Evolutionary conservation across 2,329 filamentous ascomycete genomes (phyloP), one percentile per base, ranked within the genome.

Genomic region (Cucurbitaria berberidis): DNA sequence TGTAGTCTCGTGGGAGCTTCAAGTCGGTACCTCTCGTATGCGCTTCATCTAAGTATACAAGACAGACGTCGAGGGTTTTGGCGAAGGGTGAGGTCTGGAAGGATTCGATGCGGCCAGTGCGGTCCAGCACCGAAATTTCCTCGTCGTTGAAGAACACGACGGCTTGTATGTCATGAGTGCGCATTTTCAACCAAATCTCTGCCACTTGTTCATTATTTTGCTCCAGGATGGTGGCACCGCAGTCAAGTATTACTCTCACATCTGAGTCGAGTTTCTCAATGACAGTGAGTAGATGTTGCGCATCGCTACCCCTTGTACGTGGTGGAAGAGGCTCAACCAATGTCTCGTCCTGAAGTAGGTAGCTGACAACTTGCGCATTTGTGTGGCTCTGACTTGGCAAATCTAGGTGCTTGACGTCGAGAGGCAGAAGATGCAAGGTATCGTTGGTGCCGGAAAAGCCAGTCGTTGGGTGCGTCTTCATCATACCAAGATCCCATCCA

Each of bases 361-460:
- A 77, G 0, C 81, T 75, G 0, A 92, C 63, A 0, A 91, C 88
- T 4, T 85, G 66, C 0, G 88, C 88, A 59, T 90, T 90, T 0
- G 88, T 92, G 45, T 89, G 85, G 1, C 73, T 74, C 32, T 89
- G 84, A 0, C 74, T 70, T 0, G 71, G 62, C 0, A 87, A 74
- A 29, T 90, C 84, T 0, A 82, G 70, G 26, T 89, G 85, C 0
- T 74, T 61, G 0, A 90, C 78, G 0, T 62, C 73, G 0, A 87
- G 62, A 0, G 88, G 87, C 0, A 91, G 74, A 0, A 87, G 64
- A n/a, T 79, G 75, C 10, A 79, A 72, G 0, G 82, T 84, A 58
- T 91, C 88, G 21, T 86, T 87, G 0, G 88, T 91, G 0, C 88
- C 88, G 48, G 86, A 89, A 63, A 91, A 91, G 0, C 88, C 89